Conservation (phyloP, 208 protist genomes). For the Trypanosoma rangeli region DNA sequence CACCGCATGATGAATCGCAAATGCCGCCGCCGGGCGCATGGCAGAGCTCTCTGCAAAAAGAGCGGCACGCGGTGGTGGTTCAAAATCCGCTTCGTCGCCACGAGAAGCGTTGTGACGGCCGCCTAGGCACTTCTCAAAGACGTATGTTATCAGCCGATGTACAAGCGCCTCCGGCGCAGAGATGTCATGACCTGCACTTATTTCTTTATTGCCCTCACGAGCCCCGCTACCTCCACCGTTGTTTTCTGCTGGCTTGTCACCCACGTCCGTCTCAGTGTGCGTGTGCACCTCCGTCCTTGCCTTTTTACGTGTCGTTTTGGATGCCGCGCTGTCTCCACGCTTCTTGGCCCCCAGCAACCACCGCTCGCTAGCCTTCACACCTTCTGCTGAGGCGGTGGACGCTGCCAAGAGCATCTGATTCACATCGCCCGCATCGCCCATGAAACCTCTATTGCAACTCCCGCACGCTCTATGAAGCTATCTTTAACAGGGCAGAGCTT, state of each 20-base stretch:
- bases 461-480: neutral
- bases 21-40: slow-evolving; percentile 32
- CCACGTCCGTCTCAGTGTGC: slow-evolving; percentile 22
- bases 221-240: neutral
- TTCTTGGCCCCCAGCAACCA: slow-evolving; percentile 34
- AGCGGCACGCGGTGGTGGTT: slow-evolving; percentile 1
- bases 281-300: neutral
- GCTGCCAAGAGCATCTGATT: slow-evolving; percentile 53
- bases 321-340: neutral
- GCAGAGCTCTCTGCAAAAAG: slow-evolving; percentile 29
- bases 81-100: neutral
- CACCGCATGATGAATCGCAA: slow-evolving; percentile 45
- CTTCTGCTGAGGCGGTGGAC: slow-evolving; percentile 45
- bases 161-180: slow-evolving; percentile 28
- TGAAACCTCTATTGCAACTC: neutral
- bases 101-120: slow-evolving; percentile 55
- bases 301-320: neutral
- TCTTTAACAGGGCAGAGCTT: neutral
- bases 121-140: slow-evolving; percentile 51
- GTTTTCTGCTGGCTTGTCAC: slow-evolving; percentile 21
- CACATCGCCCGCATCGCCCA: slow-evolving; percentile 33
- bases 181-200: slow-evolving; percentile 4
- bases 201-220: neutral
- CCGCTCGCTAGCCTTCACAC: slow-evolving; percentile 31
- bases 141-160: slow-evolving; percentile 62